These are phyloP conservation scores for Penicillium brasilianum DNA, from an alignment of 2,329 filamentous ascomycete genomes.

Conservation along the genomic window DNA sequence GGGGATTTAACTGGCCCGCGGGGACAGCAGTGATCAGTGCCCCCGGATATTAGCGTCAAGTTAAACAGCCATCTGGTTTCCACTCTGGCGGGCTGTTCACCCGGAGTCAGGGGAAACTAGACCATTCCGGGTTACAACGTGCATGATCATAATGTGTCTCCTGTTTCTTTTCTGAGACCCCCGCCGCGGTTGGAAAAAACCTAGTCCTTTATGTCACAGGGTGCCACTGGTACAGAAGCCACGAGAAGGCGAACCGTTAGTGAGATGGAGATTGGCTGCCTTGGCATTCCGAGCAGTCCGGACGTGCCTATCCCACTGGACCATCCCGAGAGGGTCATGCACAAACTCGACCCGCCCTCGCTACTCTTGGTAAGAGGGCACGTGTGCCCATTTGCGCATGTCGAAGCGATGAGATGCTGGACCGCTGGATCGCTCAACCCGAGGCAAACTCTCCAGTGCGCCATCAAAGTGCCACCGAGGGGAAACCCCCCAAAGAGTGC, in stretches of 20 bases:
- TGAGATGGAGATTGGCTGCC: neutral
- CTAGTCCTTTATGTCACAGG: neutral
- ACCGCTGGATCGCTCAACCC: neutral
- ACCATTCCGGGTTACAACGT: neutral
- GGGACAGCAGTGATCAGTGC: constrained; percentile 1
- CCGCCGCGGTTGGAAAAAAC: neutral
- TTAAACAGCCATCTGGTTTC: neutral
- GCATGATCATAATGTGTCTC: neutral
- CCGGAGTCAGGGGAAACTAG: neutral
- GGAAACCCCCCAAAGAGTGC: neutral
- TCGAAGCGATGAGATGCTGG: neutral
- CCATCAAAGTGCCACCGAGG: neutral
- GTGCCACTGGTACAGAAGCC: neutral
- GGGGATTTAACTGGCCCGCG: constrained; percentile 23
- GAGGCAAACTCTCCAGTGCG: neutral
- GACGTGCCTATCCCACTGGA: neutral
- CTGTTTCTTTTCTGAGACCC: neutral
- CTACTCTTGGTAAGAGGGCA: constrained; percentile 5
- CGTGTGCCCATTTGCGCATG: neutral
- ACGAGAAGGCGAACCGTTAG: neutral
- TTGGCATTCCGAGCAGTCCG: neutral
- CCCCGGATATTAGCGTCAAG: constrained; percentile 20
- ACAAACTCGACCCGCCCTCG: neutral
- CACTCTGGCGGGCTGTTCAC: neutral
- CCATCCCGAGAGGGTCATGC: neutral